Evolutionary conservation across 2,329 filamentous ascomycete species (phyloP), one percentile per base, ranked within the genome.

Genomic region (Clarireedia homoeocarpa): DNA sequence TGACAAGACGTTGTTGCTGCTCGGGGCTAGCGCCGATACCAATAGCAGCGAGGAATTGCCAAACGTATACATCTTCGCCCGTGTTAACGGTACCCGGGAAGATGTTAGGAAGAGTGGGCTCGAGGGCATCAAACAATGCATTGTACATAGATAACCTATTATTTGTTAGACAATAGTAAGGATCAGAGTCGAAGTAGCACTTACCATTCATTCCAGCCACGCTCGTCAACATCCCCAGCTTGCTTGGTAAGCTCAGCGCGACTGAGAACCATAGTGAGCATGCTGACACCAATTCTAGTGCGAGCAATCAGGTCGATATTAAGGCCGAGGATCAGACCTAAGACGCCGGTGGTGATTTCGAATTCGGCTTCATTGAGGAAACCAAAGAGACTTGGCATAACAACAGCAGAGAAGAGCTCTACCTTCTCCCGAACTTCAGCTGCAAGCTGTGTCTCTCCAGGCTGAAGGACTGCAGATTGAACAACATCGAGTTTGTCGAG

Each of bases 41-140:
- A 72, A 96, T 90, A 12, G 92, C 91, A 7, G 94, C 94, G 62
- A 99, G 79, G 71, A 97, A 95, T 72, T 97, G 92, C 94, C 94
- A 99, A 40, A 97, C 90, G 68, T 97, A 95, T 67, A 96, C 86
- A 67, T 99, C 94, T 63, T 96, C 91, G 50, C 89, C 88, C 6
- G 89, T 85, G 62, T 89, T 91, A 67, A 95, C 89, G n/a, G 87
- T 87, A 20, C 88, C 89, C 0, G 92, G 91, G 81, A 99, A 99
- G 61, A 96, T 85, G 65, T 87, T 82, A 12, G 87, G 86, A 48
- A 97, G 80, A 6, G 86, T 85, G 1, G 89, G 89, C 71, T 97
- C 92, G 17, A 97, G 77, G 6, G 82, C 80, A 70, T 94, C 89
- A 72, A 99, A 99, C 58, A 99, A 81, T 26, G 82, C 79, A 65